Percentiles rank a stretch among this genome's conserved stretches.
phyloP scores from a whole-genome alignment of 345 rosid species.

The Pistacia atlantica region DNA sequence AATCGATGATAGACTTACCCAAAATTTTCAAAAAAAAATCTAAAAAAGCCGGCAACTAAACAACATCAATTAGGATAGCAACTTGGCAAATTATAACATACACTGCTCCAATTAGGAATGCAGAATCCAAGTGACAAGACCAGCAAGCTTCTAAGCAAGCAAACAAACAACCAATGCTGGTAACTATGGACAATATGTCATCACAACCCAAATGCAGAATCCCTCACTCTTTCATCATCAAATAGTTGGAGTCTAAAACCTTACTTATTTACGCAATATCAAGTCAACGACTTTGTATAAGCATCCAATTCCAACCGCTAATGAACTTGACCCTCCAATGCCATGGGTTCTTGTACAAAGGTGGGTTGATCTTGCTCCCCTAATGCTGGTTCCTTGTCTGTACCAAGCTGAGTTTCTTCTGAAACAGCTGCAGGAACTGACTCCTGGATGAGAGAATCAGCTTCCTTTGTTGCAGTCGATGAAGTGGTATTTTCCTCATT shows the following conservation, averaged over 20 bases:
- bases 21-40: constrained; percentile 34
- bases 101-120: constrained; percentile 38
- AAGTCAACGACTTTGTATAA: constrained; percentile 24
- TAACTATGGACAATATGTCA: constrained; percentile 36
- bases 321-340: constrained; percentile 35
- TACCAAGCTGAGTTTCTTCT: not conserved
- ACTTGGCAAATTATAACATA: constrained; percentile 28
- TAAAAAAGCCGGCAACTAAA: constrained; percentile 29
- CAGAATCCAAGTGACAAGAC: constrained; percentile 33
- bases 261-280: constrained; percentile 19
- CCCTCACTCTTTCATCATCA: constrained; percentile 25
- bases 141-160: constrained; percentile 28
- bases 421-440: not conserved
- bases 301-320: constrained; percentile 24
- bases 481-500: constrained; percentile 24
- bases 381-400: constrained; percentile 24
- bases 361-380: constrained; percentile 44
- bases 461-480: constrained; percentile 28
- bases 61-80: constrained; percentile 33
- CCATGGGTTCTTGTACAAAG: constrained; percentile 40
- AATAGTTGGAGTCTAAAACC: constrained; percentile 28
- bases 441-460: constrained; percentile 3
- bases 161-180: constrained; percentile 42
- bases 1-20: constrained; percentile 30
- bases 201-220: constrained; percentile 33